Base-by-base conservation (phyloP, 1,284 basidiomycete species). In the Meira miltonrushii region DNA sequence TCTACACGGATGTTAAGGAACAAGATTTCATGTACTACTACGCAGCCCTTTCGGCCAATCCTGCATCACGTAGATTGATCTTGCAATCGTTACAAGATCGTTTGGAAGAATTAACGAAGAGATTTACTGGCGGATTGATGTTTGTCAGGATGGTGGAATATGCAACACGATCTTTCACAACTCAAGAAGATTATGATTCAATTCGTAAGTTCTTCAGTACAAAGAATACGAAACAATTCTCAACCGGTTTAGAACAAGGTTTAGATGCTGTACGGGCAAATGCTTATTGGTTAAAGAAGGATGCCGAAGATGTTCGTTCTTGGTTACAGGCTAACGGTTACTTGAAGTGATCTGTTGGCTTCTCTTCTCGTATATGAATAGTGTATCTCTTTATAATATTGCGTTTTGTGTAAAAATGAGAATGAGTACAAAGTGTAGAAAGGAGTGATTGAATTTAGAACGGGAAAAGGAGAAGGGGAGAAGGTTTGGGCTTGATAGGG, bases 201-300 rank as follows among this genome's bases (percentile, higher is more conserved):
- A 83, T 86, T 21, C 84, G 85, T 54, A 81, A 78, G 2, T 92
- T 89, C 82, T 82, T 80, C 69, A 60, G 59, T 46, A 73, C 63
- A 69, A 81, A 80, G 58, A 65, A 72, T 48, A 71, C 62, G 37
- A 57, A 59, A 39, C 81, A 80, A 67, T 83, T 79, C 79, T 81
- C 82, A 64, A 82, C 86, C 72, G 81, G 82, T 6, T 79, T 89
- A 46, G 82, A 83, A 12, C 88, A 90, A 74, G 82, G 83, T 25
- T 71, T 88, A 61, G 88, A 90, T 66, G 83, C 81, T 1, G 84
- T 89, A 66, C 81, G 81, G 6, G 82, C 86, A 1, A 83, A 83
- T 51, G 79, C 81, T 9, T 82, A 81, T 7, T 87, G 85, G 81
- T 81, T 88, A 51, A 79, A 85, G 80, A 85, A 87, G 58, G 67